Conservation (phyloP, 305 asterid species). For the Plantago rigida region DNA sequence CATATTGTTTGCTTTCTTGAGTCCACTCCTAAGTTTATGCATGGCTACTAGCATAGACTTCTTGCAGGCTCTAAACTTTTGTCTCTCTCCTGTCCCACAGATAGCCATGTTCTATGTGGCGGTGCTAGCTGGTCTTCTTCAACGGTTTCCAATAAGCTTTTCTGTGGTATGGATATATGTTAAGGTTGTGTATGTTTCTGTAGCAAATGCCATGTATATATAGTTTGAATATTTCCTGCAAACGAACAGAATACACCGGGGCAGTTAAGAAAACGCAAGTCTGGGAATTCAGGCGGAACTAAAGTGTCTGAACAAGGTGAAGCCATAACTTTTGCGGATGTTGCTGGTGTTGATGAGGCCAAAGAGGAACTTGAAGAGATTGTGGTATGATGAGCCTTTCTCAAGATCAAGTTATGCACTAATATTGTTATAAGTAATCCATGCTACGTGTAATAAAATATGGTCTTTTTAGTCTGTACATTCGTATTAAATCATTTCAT, state of each 20-base stretch:
- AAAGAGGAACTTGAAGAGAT: slow-evolving; percentile 99
- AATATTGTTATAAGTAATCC: background rate
- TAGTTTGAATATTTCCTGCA: slow-evolving; percentile 26
- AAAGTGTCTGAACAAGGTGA: slow-evolving; percentile 88
- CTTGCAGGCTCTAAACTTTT: slow-evolving; percentile 16
- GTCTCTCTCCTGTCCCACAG: slow-evolving; percentile 42
- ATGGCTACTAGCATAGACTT: background rate
- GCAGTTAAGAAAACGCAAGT: slow-evolving; percentile 76
- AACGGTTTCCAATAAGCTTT: slow-evolving; percentile 80
- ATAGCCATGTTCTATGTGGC: slow-evolving; percentile 81
- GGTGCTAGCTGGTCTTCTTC: slow-evolving; percentile 87
- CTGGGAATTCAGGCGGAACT: slow-evolving; percentile 58
- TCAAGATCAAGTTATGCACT: slow-evolving; percentile 16
- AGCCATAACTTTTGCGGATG: slow-evolving; percentile 75
- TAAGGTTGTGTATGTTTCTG: slow-evolving; percentile 7
- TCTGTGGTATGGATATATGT: slow-evolving; percentile 53
- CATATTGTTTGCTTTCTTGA: slow-evolving; percentile 11
- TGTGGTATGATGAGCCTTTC: slow-evolving; percentile 51
- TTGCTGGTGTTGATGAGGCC: slow-evolving; percentile 99
- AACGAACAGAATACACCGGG: slow-evolving; percentile 66
- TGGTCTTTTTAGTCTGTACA: slow-evolving; percentile 21
- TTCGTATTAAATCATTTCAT: slow-evolving; percentile 21
- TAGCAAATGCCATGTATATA: slow-evolving; percentile 17
- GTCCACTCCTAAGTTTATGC: slow-evolving; percentile 7
- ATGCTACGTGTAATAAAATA: slow-evolving; percentile 13